phyloP scores from a whole-genome alignment of 805 yeast genomes.

The Lachancea thermotolerans region DNA sequence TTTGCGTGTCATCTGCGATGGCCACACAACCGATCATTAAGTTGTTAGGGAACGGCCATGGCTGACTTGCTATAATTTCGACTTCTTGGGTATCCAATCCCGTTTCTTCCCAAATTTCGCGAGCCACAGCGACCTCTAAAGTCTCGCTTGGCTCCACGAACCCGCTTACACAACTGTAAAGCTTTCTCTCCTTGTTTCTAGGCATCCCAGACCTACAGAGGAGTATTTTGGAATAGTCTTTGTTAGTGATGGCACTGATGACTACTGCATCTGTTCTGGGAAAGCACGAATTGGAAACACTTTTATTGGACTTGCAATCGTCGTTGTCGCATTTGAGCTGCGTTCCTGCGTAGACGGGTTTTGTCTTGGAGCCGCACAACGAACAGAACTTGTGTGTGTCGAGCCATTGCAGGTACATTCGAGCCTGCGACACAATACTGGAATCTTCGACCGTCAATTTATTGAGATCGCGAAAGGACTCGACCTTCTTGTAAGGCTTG shows the following conservation, averaged over 20 bases:
- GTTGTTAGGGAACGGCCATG: conserved; percentile 97
- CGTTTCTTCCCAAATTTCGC: conserved; percentile 95
- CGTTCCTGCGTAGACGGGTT: conserved; percentile 64
- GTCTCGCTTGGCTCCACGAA: conserved; percentile 95
- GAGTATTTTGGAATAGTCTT: conserved; percentile 25
- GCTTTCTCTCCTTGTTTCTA: conserved; percentile 62
- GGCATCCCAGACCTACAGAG: conserved; percentile 41
- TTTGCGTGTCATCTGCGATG: conserved; percentile 59
- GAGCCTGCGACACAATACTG: conserved; percentile 70
- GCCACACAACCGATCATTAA: conserved; percentile 91
- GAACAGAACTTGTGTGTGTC: conserved; percentile 69
- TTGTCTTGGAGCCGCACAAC: conserved; percentile 67
- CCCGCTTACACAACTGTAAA: conserved; percentile 89
- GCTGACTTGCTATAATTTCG: conserved; percentile 67
- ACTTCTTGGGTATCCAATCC: conserved; percentile 60
- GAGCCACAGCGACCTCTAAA: conserved; percentile 74
- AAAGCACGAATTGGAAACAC: conserved; percentile 72
- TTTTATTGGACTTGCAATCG: conserved; percentile 13
- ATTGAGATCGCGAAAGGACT: conserved; percentile 7
- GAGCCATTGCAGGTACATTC: conserved; percentile 83
- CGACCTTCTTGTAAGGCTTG: conserved; percentile 4
- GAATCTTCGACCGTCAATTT: conserved; percentile 39
- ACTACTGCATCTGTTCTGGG: conserved; percentile 91
- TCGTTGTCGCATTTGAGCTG: conserved; percentile 43
- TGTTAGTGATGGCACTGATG: conserved; percentile 69